These are phyloP conservation scores for Trametes hirsuta DNA, from an alignment of 1,284 basidiomycete species.

Conservation along the genomic window DNA sequence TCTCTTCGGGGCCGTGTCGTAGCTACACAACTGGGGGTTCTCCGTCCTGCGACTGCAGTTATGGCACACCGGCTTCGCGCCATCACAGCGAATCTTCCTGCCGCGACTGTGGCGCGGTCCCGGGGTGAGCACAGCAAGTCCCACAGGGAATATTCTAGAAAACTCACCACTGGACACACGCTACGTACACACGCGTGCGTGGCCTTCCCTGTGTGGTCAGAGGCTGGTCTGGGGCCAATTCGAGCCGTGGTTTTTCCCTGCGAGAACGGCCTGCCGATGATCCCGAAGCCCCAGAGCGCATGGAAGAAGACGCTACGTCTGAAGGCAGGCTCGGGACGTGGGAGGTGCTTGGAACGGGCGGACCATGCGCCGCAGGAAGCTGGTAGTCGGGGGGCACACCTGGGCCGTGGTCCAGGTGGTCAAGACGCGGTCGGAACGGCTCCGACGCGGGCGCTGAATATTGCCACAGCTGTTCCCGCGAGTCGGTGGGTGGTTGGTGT, in stretches of 20 bases:
- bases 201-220: constrained; percentile 76
- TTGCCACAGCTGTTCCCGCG: constrained; percentile 17
- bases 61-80: constrained; percentile 72
- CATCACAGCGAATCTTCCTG: constrained; percentile 81
- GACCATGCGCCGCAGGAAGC: constrained; percentile 9
- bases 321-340: constrained; percentile 14
- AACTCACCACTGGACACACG: constrained; percentile 73
- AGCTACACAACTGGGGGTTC: constrained; percentile 39
- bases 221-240: constrained; percentile 70
- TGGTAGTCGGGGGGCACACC: constrained; percentile 14
- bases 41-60: constrained; percentile 60
- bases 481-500: constrained; percentile 6
- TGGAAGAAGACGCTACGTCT: constrained; percentile 5
- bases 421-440: constrained; percentile 14
- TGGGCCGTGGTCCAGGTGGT: constrained; percentile 13
- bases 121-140: constrained; percentile 9
- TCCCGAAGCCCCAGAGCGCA: constrained; percentile 12
- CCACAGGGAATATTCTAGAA: not conserved
- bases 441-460: constrained; percentile 14
- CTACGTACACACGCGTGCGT: constrained; percentile 74
- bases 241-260: constrained; percentile 63
- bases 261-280: constrained; percentile 36
- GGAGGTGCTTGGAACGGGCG: constrained; percentile 9
- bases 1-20: constrained; percentile 72
- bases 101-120: constrained; percentile 53